Evolutionary conservation across 2,329 filamentous ascomycete species (phyloP), one percentile per base, ranked within the genome.

Genomic region (Ampelomyces quisqualis): DNA sequence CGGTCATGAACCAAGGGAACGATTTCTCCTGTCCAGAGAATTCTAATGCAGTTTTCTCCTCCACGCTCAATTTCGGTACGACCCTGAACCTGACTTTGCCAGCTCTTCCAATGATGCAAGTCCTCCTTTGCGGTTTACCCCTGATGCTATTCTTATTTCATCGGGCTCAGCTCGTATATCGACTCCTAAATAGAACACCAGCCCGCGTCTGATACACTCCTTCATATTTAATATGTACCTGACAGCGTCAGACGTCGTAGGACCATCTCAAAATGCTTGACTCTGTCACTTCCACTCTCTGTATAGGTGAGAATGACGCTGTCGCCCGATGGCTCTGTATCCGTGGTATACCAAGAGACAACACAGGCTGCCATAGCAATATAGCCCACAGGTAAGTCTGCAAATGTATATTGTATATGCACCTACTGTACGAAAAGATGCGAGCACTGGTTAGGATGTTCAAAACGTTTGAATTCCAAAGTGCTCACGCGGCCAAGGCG

Each of bases 1-100:
- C 42, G 7, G 53, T 40, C 34, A 53, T 54, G 35, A 71, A 67
- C 44, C 51, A 47, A 10, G 57, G 47, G 51, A 47, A 59, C 18
- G 36, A 45, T 23, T 40, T 36, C 20, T 45, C 34, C n/a, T 26
- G 15, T 3, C 34, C 48, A n/a, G 26, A 11, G 3, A 29, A 30
- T 9, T 24, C 32, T 4, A 34, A 13, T 21, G 36, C 44, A 34
- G 30, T 49, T 26, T 31, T 43, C 37, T 59, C 57, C 27, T 59
- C 44, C 4, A 13, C 29, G 22, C 38, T 37, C 20, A 45, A 39
- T 30, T 47, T 42, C 15, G 51, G 51, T 10, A 45, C 41, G 10
- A 60, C 41, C 32, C 47, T 40, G 38, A 60, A 65, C 24, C 50
- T 45, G 9, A 56, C 40, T 2, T 27, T 36, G 9, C 45, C 8